Conservation (phyloP, 1,284 basidiomycete species). For the Malassezia sympodialis region DNA sequence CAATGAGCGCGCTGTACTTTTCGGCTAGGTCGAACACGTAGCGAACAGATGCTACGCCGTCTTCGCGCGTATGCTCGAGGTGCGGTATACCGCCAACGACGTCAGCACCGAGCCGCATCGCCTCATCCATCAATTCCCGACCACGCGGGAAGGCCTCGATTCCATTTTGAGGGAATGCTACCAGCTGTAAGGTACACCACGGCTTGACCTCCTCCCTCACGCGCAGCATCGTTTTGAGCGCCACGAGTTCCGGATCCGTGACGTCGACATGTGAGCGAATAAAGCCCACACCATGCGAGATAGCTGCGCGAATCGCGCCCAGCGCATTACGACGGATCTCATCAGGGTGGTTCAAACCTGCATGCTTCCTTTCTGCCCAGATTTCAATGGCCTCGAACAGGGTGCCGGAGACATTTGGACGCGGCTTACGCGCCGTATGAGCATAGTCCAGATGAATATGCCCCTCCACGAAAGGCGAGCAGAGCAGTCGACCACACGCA, state of each 20-base stretch:
- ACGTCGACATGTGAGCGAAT: slow-evolving; percentile 1
- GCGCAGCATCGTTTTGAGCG: not conserved
- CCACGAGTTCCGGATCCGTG: not conserved
- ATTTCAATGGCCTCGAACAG: slow-evolving; percentile 1
- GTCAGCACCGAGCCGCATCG: not conserved
- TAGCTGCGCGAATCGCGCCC: not conserved
- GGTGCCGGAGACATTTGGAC: not conserved
- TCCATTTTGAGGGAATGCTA: slow-evolving; percentile 1
- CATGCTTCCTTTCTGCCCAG: not conserved
- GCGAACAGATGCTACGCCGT: not conserved
- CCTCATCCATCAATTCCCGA: not conserved
- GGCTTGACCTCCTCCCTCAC: not conserved
- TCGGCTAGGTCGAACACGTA: slow-evolving; percentile 1
- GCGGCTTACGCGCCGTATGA: not conserved
- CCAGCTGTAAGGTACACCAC: not conserved
- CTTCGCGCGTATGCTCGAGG: slow-evolving; percentile 2
- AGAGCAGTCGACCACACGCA: not conserved
- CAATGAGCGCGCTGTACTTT: slow-evolving; percentile 3
- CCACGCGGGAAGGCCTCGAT: not conserved
- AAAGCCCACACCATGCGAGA: slow-evolving; percentile 1
- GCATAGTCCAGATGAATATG: slow-evolving; percentile 2
- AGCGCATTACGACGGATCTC: not conserved
- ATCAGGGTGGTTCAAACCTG: not conserved
- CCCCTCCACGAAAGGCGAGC: not conserved
- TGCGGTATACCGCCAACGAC: slow-evolving; percentile 3